Evolutionary conservation across 306 rosid species (phyloP), one percentile per base, ranked within the genome.

Genomic region (Prunus campanulata): DNA sequence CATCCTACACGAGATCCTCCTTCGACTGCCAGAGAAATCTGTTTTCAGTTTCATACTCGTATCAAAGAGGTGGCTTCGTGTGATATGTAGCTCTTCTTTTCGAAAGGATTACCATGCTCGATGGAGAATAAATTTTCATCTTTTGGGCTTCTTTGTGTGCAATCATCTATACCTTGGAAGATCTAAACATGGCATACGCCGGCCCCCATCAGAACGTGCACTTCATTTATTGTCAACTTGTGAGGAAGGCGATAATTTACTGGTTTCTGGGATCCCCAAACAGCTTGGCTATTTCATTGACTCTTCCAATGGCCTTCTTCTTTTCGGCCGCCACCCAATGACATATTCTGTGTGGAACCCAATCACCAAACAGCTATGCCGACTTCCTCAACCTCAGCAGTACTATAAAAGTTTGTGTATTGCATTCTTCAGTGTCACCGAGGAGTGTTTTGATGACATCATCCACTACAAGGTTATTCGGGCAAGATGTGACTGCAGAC

Each of bases 181-280:
- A 74, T 90, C 87, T 15, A 76, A 88, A 8, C 83, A 88, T 50
- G 92, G 93, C 42, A 74, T 64, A 46, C 79, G 76, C 11, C 93
- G 96, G 20, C 93, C 97, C 10, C n/a, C 64, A 29, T 85, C 75
- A 52, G 96, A 92, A 79, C 97, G 90, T 65, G 86, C 93, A 25
- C 86, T 92, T 72, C 89, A 89, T 2, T 80, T 90, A 24, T 81
- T 92, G 79, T 85, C 97, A 57, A 81, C 96, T 62, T 88, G 91
- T 78, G 84, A 83, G 80, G 97, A 92, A 46, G 91, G 97, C 68
- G 93, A 92, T 83, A 94, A 90, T 83, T 60, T 92, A 74, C 64
- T 77, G 79, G 72, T 39, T 56, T 83, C 96, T 68, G 90, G 90
- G 69, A 69, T 70, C 44, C 87, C 87, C 60, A 90, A 85, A 81